Percentiles rank a stretch among this genome's conserved stretches.
These are phyloP conservation scores for Fraxinus ornus DNA, from an alignment of 305 asterid species.

Conservation along the genomic window DNA sequence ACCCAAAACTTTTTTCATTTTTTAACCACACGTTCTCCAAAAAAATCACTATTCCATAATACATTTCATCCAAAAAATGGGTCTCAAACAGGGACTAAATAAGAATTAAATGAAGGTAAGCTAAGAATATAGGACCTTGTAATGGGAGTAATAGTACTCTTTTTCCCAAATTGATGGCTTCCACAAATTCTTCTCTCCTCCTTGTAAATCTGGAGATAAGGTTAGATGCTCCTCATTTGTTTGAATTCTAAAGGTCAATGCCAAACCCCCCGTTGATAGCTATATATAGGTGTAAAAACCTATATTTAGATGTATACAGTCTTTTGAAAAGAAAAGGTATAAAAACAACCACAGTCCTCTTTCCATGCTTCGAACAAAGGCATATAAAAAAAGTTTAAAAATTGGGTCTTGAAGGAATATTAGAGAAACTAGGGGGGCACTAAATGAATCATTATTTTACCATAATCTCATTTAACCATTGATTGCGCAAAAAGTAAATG, in stretches of 20 bases:
- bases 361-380: not conserved
- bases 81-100: not conserved
- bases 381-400: conserved; percentile 5
- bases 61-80: no score
- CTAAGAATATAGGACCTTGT: not conserved
- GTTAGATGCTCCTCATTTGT: not conserved
- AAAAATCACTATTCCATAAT: no score
- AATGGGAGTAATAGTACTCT: not conserved
- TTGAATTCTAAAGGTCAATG: not conserved
- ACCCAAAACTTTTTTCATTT: no score
- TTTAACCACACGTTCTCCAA: no score
- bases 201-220: not conserved
- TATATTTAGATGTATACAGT: not conserved
- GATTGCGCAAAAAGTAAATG: no score
- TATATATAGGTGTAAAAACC: not conserved
- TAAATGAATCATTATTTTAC: not conserved
- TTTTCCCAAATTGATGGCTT: not conserved
- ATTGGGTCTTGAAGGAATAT: not conserved
- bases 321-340: not conserved
- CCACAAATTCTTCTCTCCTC: not conserved
- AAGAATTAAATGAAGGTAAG: not conserved
- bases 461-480: no score
- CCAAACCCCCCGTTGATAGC: not conserved
- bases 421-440: not conserved
- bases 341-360: not conserved